These are phyloP conservation scores for Phytophthora citricola DNA, from an alignment of 352 stramenopile species.

Conservation along the genomic window DNA sequence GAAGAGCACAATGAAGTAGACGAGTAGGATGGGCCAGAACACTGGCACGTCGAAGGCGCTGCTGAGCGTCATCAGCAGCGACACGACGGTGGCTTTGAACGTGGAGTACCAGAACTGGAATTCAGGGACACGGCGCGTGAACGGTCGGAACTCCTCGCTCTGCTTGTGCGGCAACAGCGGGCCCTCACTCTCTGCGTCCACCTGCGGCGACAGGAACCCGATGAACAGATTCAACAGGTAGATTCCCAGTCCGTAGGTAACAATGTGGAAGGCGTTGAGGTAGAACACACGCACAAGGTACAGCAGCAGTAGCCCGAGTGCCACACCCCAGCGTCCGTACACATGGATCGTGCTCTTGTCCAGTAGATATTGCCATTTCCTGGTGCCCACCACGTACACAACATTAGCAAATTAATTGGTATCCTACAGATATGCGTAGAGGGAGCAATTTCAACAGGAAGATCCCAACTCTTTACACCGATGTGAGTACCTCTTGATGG, in stretches of 20 bases:
- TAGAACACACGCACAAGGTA: constrained; percentile 95
- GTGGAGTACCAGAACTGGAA: constrained; percentile 99
- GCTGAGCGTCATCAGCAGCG: constrained; percentile 98
- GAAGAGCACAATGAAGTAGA: constrained; percentile 99
- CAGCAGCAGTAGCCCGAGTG: constrained; percentile 84
- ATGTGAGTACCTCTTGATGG: constrained; percentile 71
- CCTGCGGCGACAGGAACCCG: constrained; percentile 98
- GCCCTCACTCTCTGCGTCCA: constrained; percentile 91
- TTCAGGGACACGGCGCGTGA: constrained; percentile 94
- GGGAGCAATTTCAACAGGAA: constrained; percentile 1
- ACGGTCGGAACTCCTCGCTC: constrained; percentile 93
- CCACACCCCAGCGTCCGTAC: constrained; percentile 92
- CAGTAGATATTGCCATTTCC: constrained; percentile 97
- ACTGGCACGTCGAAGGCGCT: constrained; percentile 98
- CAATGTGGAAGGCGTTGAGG: constrained; percentile 97
- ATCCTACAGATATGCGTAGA: background rate
- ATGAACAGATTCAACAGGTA: constrained; percentile 99
- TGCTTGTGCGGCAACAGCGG: constrained; percentile 91
- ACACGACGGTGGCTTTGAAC: constrained; percentile 91
- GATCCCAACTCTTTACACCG: constrained; percentile 1
- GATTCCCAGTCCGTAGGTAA: constrained; percentile 99
- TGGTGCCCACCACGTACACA: constrained; percentile 29
- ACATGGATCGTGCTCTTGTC: constrained; percentile 98
- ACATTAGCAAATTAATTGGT: background rate
- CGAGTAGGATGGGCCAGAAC: constrained; percentile 99